Percentiles rank a stretch among this genome's conserved stretches.
Evolutionary conservation across 495 filamentous ascomycete species (phyloP).

Genomic region (Chaetomium tenue): DNA sequence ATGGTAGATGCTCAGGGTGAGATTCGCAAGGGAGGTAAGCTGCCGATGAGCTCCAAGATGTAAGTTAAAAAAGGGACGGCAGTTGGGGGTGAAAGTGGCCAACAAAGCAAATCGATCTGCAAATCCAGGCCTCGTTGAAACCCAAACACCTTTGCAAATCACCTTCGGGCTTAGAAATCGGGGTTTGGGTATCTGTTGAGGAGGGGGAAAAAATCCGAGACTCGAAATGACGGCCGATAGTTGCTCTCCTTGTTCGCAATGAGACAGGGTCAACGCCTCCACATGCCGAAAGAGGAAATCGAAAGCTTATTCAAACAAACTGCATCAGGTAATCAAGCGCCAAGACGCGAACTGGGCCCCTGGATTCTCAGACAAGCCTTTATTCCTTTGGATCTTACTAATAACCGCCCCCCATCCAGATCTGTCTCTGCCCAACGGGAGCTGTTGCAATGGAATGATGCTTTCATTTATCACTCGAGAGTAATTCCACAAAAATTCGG

Average conservation of each 20-base stretch:
- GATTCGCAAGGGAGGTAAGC: background rate
- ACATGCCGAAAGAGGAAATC: background rate
- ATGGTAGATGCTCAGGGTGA: background rate
- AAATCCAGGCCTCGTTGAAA: background rate
- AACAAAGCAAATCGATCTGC: background rate
- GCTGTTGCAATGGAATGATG: no score
- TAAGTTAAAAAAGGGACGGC: background rate
- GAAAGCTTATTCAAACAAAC: constrained; percentile 1
- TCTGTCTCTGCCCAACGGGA: no score
- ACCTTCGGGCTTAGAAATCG: constrained; percentile 2
- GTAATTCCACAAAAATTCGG: background rate
- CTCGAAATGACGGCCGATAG: background rate
- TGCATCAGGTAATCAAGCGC: background rate
- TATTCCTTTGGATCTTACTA: background rate
- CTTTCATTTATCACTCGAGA: no score
- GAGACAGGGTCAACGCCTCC: background rate
- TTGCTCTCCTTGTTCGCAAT: background rate
- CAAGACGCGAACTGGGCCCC: no score
- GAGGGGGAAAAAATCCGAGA: background rate
- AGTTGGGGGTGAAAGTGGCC: background rate
- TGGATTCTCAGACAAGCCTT: background rate
- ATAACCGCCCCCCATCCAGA: no score
- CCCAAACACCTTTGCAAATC: background rate
- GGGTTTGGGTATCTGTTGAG: background rate
- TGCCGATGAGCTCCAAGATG: no score